Evolutionary conservation across 352 stramenopile genomes (phyloP), one percentile per base, ranked within the genome.

Genomic region (Phytopythium oedochilum): DNA sequence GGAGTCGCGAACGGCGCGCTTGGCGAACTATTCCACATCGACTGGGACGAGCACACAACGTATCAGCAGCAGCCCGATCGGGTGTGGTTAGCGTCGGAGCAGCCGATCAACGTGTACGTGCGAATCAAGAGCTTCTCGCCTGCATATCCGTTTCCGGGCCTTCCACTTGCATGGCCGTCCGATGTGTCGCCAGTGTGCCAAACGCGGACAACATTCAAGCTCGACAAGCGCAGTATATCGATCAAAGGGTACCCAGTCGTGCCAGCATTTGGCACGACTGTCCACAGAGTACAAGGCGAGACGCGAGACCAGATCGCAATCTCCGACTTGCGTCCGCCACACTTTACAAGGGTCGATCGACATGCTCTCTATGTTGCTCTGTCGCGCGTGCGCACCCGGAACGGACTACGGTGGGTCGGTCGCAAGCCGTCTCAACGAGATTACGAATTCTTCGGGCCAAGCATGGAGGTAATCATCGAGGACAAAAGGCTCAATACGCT

Each of bases 201-300:
- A 25, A 15, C n/a, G 1, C 53, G 23, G 6, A n/a, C 50, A 1
- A 36, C 17, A 2, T 44, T 60, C 29, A 54, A 56, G 26, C 42
- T 52, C 0, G 0, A 34, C 1, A n/a, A n/a, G n/a, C n/a, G 23
- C 15, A 14, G 17, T 34, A 35, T 0, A 46, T 66, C 12, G 0
- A 66, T 68, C n/a, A 64, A 60, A 34, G 59, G 59, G 18, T 71
- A 60, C 28, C 63, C 51, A 11, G 23, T 71, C 22, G 63, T 59
- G 4, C 57, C 57, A 5, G 62, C 62, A 5, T 70, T 70, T 22
- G 57, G 62, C 1, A 61, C 45, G 1, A 70, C 62, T 3, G 57
- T 66, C 0, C 59, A 70, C 23, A 55, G 63, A 0, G 47, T 70
- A 2, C 63, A 70, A 23, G 54, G 63, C 6, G 39, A 63, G 8